Percentiles rank a stretch among this genome's conserved stretches.
phyloP scores from a whole-genome alignment of 441 rosid genomes.

The Brassica balearica region DNA sequence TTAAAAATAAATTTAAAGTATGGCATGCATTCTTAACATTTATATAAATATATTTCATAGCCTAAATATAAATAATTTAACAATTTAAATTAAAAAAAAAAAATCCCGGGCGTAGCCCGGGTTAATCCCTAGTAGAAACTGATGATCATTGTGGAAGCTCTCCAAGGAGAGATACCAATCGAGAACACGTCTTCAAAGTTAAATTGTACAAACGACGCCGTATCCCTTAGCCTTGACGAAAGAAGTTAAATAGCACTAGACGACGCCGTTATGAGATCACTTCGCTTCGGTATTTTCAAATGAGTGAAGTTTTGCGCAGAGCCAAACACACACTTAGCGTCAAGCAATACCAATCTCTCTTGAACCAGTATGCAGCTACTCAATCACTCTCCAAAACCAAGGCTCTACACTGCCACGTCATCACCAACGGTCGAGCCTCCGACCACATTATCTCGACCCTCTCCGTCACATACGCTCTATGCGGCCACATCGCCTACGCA shows the following conservation, averaged over 20 bases:
- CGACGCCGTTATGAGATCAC: background rate
- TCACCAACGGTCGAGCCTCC: conserved; percentile 51
- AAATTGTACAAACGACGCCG: background rate
- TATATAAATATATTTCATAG: too few species aligned
- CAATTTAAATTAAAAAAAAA: too few species aligned
- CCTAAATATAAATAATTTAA: too few species aligned
- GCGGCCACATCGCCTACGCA: conserved; percentile 46
- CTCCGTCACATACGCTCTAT: conserved; percentile 35
- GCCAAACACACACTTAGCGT: conserved; percentile 39
- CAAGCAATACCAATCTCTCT: conserved; percentile 50
- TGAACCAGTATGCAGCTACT: conserved; percentile 52
- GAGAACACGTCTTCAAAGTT: background rate
- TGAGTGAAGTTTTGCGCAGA: conserved; percentile 36
- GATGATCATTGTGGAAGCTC: too few species aligned
- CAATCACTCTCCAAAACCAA: conserved; percentile 52
- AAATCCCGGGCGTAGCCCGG: too few species aligned
- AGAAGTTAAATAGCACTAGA: background rate
- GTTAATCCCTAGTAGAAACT: too few species aligned
- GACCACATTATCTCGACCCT: conserved; percentile 46
- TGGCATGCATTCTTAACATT: too few species aligned
- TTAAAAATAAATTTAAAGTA: too few species aligned
- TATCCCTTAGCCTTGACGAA: background rate
- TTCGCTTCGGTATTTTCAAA: conserved; percentile 15
- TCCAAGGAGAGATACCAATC: too few species aligned
- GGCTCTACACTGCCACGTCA: conserved; percentile 62